Evolutionary conservation across 2,329 filamentous ascomycete species (phyloP), one percentile per base, ranked within the genome.

Genomic region (Kalaharituber pfeilii): DNA sequence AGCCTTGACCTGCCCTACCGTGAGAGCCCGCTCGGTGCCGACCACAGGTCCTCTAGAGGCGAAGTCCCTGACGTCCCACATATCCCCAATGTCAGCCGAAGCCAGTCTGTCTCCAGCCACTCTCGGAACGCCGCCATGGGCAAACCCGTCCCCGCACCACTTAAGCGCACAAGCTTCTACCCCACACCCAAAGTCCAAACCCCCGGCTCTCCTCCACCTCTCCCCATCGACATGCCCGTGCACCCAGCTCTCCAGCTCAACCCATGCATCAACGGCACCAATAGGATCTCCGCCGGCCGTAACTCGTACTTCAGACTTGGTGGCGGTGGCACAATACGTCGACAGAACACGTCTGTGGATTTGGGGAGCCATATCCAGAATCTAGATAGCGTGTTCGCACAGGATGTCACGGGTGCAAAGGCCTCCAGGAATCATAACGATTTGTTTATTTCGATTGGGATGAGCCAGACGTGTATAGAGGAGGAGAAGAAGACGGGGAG

Each of bases 1-100:
- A 26, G 52, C n/a, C 54, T 54, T 24, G 52, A 53, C 7, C 30
- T 30, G 52, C 53, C 57, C 18, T 49, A 52, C 5, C 47, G 52
- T 9, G 56, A 56, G 30, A 49, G 15, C 11, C 33, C 33, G 15
- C 20, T 39, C 20, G 42, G 53, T 6, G 53, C 53, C 5, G 51
- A 52, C 36, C 54, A 57, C 28, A 50, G 55, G 18, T 8, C 50
- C 15, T 49, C 50, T 65, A 66, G 22, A 62, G 64, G 53, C 20
- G 39, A 51, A 42, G 20, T 59, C n/a, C 56, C 57, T 20, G 50
- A 55, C 29, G 42, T 53, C 33, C 53, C 56, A 24, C 29, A 56
- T 36, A 44, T 59, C 9, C 53, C 56, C 7, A 51, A 33, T 18
- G 57, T 56, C 42, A 50, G 45, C 6, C 59, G 58, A 18, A 61